Conservation (phyloP, 225 moss, liverwort and hornwort species). For the Ulota crispa region DNA sequence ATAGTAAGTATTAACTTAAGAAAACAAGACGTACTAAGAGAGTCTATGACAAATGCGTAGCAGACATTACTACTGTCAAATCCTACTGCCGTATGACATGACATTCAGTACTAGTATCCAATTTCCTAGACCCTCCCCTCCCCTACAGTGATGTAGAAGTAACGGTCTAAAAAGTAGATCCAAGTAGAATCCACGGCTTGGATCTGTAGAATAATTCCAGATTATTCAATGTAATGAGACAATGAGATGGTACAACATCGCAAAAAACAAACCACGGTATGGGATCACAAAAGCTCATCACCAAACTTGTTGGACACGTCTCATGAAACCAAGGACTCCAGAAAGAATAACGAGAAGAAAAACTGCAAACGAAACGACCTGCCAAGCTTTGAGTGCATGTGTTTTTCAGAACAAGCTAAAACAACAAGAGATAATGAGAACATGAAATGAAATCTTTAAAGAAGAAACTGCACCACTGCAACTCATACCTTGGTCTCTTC, state of each 20-base stretch:
- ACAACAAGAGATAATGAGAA: conserved; percentile 5
- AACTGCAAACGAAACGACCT: conserved; percentile 6
- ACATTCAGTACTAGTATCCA: neutral
- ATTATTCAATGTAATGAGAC: neutral
- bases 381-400: neutral
- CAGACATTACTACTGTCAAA: neutral
- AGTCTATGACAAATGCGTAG: neutral
- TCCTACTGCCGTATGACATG: neutral
- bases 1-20: conserved; percentile 1
- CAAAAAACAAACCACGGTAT: neutral
- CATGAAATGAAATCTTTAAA: neutral
- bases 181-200: neutral
- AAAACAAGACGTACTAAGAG: neutral
- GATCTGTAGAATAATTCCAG: neutral
- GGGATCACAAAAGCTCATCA: neutral
- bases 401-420: conserved; percentile 11
- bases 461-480: neutral
- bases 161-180: neutral
- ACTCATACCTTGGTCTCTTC: conserved; percentile 48
- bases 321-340: conserved; percentile 7
- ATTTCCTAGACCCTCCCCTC: neutral
- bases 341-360: neutral
- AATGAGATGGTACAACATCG: neutral
- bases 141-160: neutral
- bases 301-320: neutral